Conservation (phyloP, 495 filamentous ascomycete species). For the Poronia punctata region DNA sequence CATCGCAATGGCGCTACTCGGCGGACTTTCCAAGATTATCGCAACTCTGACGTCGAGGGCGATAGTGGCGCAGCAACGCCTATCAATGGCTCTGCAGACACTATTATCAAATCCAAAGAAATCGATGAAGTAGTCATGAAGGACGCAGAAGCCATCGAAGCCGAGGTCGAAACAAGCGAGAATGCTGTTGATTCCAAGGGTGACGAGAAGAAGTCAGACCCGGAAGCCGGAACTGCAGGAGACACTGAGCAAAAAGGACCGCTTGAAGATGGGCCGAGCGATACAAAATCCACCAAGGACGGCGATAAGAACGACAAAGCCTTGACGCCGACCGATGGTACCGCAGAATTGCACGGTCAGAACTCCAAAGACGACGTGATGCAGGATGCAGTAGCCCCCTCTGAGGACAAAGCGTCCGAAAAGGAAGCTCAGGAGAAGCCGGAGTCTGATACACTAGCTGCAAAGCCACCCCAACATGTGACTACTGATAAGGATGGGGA, state of each 20-base stretch:
- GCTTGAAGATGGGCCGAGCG: conserved; percentile 6
- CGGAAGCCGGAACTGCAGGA: conserved; percentile 21
- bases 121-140: conserved; percentile 62
- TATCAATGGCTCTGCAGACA: conserved; percentile 40
- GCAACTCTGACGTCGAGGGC: conserved; percentile 61
- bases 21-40: conserved; percentile 63
- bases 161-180: conserved; percentile 13
- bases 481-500: conserved; percentile 22
- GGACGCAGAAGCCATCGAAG: conserved; percentile 38
- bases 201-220: conserved; percentile 32
- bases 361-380: conserved; percentile 23
- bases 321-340: conserved; percentile 1
- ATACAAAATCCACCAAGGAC: conserved; percentile 14
- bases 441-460: conserved; percentile 6
- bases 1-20: conserved; percentile 54
- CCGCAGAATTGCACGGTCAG: conserved; percentile 4
- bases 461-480: conserved; percentile 2
- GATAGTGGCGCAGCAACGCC: conserved; percentile 57
- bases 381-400: conserved; percentile 14
- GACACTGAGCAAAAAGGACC: conserved; percentile 20
- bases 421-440: conserved; percentile 12
- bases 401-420: conserved; percentile 8
- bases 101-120: conserved; percentile 43
- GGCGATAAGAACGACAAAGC: conserved; percentile 18
- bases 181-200: conserved; percentile 20